Conservation (phyloP, 768 basidiomycete genomes). For the Hygrocybe coccinea region DNA sequence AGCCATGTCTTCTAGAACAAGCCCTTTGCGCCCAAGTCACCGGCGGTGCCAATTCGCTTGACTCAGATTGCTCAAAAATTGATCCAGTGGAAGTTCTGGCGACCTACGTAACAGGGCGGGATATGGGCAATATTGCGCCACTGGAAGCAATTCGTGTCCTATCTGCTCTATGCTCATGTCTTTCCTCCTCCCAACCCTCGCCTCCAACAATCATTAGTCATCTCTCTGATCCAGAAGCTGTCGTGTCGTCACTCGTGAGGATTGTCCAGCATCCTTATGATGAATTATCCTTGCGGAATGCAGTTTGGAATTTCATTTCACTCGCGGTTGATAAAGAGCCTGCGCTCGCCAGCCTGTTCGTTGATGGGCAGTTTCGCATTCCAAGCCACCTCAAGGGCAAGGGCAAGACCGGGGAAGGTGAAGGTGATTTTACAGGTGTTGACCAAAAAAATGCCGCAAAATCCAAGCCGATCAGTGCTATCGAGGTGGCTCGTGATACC, state of each 20-base stretch:
- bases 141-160: conserved; percentile 63
- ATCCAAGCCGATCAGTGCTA: conserved; percentile 47
- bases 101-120: conserved; percentile 59
- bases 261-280: conserved; percentile 79
- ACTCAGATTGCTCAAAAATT: conserved; percentile 44
- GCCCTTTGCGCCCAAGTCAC: conserved; percentile 60
- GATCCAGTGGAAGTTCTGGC: conserved; percentile 77
- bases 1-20: conserved; percentile 70
- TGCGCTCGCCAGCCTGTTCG: conserved; percentile 73
- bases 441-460: conserved; percentile 32
- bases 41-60: conserved; percentile 42
- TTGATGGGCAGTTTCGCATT: conserved; percentile 64
- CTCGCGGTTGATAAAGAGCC: conserved; percentile 83
- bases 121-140: conserved; percentile 56
- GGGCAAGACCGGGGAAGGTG: conserved; percentile 35
- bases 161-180: conserved; percentile 60
- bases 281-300: conserved; percentile 62
- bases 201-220: conserved; percentile 74
- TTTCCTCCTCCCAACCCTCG: conserved; percentile 55
- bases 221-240: conserved; percentile 70
- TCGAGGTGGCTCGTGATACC: conserved; percentile 63
- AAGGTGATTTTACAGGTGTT: conserved; percentile 27
- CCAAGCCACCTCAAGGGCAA: conserved; percentile 41
- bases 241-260: conserved; percentile 59
- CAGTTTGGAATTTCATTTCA: conserved; percentile 81